Conservation (phyloP, 2,329 filamentous ascomycete species). For the Intubia oerlemansii region DNA sequence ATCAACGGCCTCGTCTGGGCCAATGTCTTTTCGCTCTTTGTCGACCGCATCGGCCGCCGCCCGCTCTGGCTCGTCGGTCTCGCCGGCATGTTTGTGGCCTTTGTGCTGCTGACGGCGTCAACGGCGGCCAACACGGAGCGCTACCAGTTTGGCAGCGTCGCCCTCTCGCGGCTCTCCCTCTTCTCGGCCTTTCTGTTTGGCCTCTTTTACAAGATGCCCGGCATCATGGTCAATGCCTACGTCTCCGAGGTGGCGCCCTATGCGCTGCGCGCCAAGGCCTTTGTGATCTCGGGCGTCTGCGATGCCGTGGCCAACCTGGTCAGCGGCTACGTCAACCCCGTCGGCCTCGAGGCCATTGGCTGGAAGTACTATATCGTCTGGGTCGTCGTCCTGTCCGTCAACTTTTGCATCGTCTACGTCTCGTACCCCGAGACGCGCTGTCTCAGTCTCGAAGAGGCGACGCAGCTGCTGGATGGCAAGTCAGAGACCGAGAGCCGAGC, state of each 20-base stretch:
- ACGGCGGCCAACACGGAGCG: slow-evolving; percentile 24
- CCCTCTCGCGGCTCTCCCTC: slow-evolving; percentile 28
- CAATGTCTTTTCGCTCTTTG: slow-evolving; percentile 20
- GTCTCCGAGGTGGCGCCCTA: slow-evolving; percentile 27
- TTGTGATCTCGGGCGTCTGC: slow-evolving; percentile 16
- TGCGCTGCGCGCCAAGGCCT: slow-evolving; percentile 24
- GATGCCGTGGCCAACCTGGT: slow-evolving; percentile 12
- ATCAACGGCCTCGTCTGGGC: slow-evolving; percentile 26
- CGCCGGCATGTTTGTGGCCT: slow-evolving; percentile 17
- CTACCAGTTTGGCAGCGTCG: slow-evolving; percentile 26
- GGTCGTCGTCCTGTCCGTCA: slow-evolving; percentile 5
- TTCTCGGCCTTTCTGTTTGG: slow-evolving; percentile 15
- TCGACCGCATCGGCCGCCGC: slow-evolving; percentile 20
- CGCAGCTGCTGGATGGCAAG: no score
- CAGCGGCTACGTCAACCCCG: slow-evolving; percentile 5
- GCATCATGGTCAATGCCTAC: slow-evolving; percentile 27
- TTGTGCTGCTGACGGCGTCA: slow-evolving; percentile 25
- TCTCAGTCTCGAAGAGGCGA: no score
- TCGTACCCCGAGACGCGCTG: slow-evolving; percentile 8
- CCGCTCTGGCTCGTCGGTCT: slow-evolving; percentile 17
- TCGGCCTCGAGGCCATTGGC: slow-evolving; percentile 7
- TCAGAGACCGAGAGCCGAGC: no score
- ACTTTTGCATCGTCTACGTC: slow-evolving; percentile 10
- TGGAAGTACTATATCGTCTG: slow-evolving; percentile 10
- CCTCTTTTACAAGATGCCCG: neutral